Evolutionary conservation across 2,329 filamentous ascomycete genomes (phyloP).

Genomic region (Pseudonectria foliicola): DNA sequence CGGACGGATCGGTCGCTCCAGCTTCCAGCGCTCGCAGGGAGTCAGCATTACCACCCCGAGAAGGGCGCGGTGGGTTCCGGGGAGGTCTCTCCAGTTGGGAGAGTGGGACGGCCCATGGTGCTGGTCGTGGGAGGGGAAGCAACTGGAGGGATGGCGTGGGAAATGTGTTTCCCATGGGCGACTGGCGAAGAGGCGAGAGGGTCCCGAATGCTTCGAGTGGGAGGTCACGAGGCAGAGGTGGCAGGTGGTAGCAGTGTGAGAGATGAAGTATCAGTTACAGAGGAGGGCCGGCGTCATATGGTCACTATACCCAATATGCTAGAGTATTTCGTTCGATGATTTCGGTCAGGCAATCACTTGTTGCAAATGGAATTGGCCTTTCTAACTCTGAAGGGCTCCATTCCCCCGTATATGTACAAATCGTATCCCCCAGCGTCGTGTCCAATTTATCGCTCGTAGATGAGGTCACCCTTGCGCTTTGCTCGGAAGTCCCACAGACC

Average conservation of each 20-base stretch:
- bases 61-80: conserved; percentile 17
- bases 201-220: conserved; percentile 44
- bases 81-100: conserved; percentile 19
- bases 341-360: neutral
- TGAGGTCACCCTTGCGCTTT: conserved; percentile 82
- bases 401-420: conserved; percentile 35
- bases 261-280: neutral
- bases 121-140: conserved; percentile 29
- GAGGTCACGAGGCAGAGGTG: conserved; percentile 21
- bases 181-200: conserved; percentile 61
- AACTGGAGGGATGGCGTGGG: conserved; percentile 33
- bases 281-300: conserved; percentile 9
- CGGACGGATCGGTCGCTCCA: conserved; percentile 67
- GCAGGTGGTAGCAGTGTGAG: conserved; percentile 18
- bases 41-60: conserved; percentile 11
- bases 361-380: conserved; percentile 11
- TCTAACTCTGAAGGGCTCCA: conserved; percentile 19
- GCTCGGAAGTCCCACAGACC: conserved; percentile 80
- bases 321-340: conserved; percentile 4
- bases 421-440: conserved; percentile 6
- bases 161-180: conserved; percentile 41
- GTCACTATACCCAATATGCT: conserved; percentile 23
- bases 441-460: conserved; percentile 62
- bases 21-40: conserved; percentile 34
- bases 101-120: conserved; percentile 26